Percentiles rank a stretch among this genome's conserved stretches.
phyloP scores from a whole-genome alignment of 164 flowering plant genomes.

The Magnolia kwangsiensis region DNA sequence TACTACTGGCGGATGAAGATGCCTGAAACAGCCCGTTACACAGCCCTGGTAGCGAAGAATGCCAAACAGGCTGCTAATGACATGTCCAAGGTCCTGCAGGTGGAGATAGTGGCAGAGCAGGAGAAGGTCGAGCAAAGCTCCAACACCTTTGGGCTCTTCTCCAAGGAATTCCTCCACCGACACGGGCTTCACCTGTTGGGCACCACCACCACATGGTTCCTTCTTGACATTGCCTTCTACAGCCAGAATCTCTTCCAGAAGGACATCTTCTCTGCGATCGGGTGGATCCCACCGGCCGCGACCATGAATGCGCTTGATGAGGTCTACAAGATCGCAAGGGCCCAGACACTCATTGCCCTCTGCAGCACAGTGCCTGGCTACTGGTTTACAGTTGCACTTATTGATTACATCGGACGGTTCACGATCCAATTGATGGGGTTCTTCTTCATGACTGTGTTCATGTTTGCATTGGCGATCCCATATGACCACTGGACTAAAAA shows the following conservation, averaged over 20 bases:
- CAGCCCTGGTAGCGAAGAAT: constrained; percentile 41
- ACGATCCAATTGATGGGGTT: constrained; percentile 20
- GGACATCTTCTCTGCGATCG: constrained; percentile 18
- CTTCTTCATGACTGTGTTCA: constrained; percentile 20
- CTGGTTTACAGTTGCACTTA: constrained; percentile 20
- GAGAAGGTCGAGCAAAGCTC: constrained; percentile 10
- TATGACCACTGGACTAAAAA: constrained; percentile 16
- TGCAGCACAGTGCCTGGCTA: constrained; percentile 25
- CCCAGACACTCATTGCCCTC: constrained; percentile 25
- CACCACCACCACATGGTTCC: constrained; percentile 25
- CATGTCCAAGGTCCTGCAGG: constrained; percentile 38
- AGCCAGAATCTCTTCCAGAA: constrained; percentile 25
- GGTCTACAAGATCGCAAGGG: constrained; percentile 15
- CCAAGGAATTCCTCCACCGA: constrained; percentile 24
- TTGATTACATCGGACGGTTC: constrained; percentile 18
- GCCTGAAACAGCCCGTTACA: constrained; percentile 52
- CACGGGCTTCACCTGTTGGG: constrained; percentile 39
- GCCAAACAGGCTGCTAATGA: constrained; percentile 38
- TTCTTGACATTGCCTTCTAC: constrained; percentile 19
- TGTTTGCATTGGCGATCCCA: constrained; percentile 20
- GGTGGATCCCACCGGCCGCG: constrained; percentile 16
- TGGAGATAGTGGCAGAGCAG: constrained; percentile 29
- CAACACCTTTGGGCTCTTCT: constrained; percentile 26
- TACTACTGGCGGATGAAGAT: constrained; percentile 46
- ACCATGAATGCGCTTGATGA: constrained; percentile 20